Percentiles rank a stretch among this genome's conserved stretches.
Evolutionary conservation across 1,284 basidiomycete genomes (phyloP).

Genomic region (Rhodotorula glutinis): DNA sequence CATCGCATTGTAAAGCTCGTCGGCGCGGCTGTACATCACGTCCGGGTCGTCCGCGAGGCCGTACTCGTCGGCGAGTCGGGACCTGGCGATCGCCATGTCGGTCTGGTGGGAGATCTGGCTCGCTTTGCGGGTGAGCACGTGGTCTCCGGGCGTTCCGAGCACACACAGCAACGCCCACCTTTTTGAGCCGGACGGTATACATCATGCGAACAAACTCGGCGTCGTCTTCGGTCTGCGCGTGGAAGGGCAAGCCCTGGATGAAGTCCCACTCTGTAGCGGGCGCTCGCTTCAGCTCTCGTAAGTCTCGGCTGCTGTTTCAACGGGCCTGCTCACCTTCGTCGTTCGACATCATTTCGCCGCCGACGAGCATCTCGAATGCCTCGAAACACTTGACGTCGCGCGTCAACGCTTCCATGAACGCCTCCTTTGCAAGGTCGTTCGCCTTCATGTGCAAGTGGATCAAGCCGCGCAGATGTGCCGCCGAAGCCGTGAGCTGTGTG

Average conservation of each 20-base stretch:
- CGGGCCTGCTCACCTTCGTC: slow-evolving; percentile 67
- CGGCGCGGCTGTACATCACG: slow-evolving; percentile 85
- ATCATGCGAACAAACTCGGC: slow-evolving; percentile 85
- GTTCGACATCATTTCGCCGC: slow-evolving; percentile 87
- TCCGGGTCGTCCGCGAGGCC: slow-evolving; percentile 84
- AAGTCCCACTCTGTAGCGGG: slow-evolving; percentile 90
- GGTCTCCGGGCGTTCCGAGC: too few relatives aligned
- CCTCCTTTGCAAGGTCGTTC: slow-evolving; percentile 80
- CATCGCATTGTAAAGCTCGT: slow-evolving; percentile 80
- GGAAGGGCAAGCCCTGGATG: slow-evolving; percentile 76
- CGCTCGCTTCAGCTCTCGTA: too few relatives aligned
- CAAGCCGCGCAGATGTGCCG: slow-evolving; percentile 88
- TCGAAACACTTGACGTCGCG: slow-evolving; percentile 98
- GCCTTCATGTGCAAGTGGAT: slow-evolving; percentile 92
- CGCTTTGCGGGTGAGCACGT: neutral
- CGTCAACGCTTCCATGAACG: slow-evolving; percentile 89
- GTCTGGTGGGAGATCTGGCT: slow-evolving; percentile 67
- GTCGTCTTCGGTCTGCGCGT: slow-evolving; percentile 77
- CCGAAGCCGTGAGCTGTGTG: slow-evolving; percentile 83
- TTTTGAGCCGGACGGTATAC: slow-evolving; percentile 85
- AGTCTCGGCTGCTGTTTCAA: slow-evolving; percentile 19
- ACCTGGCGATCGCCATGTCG: slow-evolving; percentile 73
- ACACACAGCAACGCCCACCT: slow-evolving; percentile 54
- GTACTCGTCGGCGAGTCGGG: slow-evolving; percentile 71
- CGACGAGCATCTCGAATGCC: slow-evolving; percentile 83